Percentiles rank a stretch among this genome's conserved stretches.
Conservation (phyloP, 2,329 filamentous ascomycete species). For the Cladophialophora bantiana region DNA sequence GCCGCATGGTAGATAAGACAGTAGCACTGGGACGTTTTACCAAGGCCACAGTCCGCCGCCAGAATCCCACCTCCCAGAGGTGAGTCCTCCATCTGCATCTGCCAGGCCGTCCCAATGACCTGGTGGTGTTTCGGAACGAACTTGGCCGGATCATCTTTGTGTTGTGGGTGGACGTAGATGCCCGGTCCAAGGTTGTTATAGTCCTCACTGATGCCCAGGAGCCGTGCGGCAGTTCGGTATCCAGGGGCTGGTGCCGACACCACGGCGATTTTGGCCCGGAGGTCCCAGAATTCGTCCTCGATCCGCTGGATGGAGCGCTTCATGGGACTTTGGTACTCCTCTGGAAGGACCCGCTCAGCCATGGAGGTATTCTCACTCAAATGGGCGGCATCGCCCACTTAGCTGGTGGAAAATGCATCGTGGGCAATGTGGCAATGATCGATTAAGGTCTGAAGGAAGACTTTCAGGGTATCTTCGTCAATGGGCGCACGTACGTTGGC, state of each 20-base stretch:
- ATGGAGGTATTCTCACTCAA: not conserved
- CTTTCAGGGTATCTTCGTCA: too few species aligned
- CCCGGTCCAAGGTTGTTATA: not conserved
- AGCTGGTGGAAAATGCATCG: not conserved
- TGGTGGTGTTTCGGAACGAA: not conserved
- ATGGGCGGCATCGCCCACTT: not conserved
- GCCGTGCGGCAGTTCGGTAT: not conserved
- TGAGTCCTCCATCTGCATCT: not conserved
- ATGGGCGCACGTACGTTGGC: too few species aligned
- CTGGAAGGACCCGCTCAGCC: not conserved
- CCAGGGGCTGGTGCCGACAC: not conserved
- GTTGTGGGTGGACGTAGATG: not conserved
- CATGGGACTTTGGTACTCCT: not conserved
- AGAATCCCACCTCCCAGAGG: not conserved
- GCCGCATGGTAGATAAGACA: not conserved
- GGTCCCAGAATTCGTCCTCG: not conserved
- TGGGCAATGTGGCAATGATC: not conserved
- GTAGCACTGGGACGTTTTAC: not conserved
- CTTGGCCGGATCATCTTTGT: too few species aligned
- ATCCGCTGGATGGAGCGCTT: too few species aligned
- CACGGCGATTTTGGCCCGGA: not conserved
- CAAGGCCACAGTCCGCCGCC: not conserved
- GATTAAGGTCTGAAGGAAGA: too few species aligned
- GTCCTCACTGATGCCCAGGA: not conserved
- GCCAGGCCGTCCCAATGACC: not conserved